Evolutionary conservation across 2,329 filamentous ascomycete species (phyloP).

Genomic region (Trichoderma simmonsii): DNA sequence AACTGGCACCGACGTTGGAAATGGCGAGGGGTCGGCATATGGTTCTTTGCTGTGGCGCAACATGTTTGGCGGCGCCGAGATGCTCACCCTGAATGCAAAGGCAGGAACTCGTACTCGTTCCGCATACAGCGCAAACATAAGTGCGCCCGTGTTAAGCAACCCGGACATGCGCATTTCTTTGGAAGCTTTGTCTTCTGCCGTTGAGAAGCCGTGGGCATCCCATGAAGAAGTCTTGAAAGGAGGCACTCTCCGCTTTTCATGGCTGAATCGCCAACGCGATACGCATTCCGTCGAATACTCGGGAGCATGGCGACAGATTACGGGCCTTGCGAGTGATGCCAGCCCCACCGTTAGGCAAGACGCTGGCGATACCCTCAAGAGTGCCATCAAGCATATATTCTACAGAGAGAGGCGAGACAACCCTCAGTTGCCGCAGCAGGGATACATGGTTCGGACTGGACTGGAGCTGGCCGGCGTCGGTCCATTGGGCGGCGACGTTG

Average conservation of each 20-base stretch:
- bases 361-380: conserved; percentile 89
- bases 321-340: conserved; percentile 69
- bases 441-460: conserved; percentile 74
- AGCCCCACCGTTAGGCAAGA: conserved; percentile 79
- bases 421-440: conserved; percentile 76
- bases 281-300: conserved; percentile 78
- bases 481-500: conserved; percentile 79
- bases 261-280: conserved; percentile 62
- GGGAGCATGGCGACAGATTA: conserved; percentile 84
- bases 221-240: conserved; percentile 88
- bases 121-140: conserved; percentile 83
- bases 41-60: conserved; percentile 85
- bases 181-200: conserved; percentile 78
- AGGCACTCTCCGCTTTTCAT: conserved; percentile 71
- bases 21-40: conserved; percentile 90
- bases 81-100: conserved; percentile 80
- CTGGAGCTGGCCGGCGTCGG: conserved; percentile 87
- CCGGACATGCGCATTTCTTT: conserved; percentile 76
- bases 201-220: conserved; percentile 87
- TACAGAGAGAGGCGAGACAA: conserved; percentile 78
- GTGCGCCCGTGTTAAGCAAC: conserved; percentile 78
- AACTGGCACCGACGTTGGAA: conserved; percentile 91
- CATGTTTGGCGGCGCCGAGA: conserved; percentile 90
- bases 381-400: conserved; percentile 77
- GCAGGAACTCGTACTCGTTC: conserved; percentile 87